These are phyloP conservation scores for Trichomonas tenax DNA, from an alignment of 208 protist genomes.

Conservation along the genomic window DNA sequence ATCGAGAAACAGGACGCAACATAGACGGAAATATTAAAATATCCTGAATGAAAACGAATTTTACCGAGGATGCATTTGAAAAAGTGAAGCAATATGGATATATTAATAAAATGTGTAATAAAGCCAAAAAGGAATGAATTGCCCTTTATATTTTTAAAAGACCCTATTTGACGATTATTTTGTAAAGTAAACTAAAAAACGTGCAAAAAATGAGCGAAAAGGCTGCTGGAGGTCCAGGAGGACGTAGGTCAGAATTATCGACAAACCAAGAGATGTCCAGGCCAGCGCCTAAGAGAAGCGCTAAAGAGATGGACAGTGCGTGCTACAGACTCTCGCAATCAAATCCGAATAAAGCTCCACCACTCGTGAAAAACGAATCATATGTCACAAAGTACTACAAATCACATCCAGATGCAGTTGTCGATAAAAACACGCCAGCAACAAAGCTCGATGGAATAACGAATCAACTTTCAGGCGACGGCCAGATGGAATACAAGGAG, in stretches of 20 bases:
- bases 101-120: too few relatives aligned
- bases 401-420: background rate
- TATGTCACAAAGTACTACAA: background rate
- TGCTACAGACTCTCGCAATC: background rate
- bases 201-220: background rate
- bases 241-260: background rate
- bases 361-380: background rate
- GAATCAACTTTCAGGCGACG: background rate
- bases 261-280: background rate
- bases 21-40: too few relatives aligned
- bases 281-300: background rate
- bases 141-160: background rate
- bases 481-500: background rate
- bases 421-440: background rate
- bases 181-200: background rate
- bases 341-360: background rate
- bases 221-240: background rate
- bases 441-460: background rate
- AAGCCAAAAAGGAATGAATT: too few relatives aligned
- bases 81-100: too few relatives aligned
- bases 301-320: background rate
- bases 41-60: too few relatives aligned
- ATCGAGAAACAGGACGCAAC: too few relatives aligned
- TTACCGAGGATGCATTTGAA: too few relatives aligned
- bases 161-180: background rate